Percentiles rank a stretch among this genome's conserved stretches.
Evolutionary conservation across 164 flowering plant species (phyloP).

Genomic region (Kalanchoe fedtschenkoi): DNA sequence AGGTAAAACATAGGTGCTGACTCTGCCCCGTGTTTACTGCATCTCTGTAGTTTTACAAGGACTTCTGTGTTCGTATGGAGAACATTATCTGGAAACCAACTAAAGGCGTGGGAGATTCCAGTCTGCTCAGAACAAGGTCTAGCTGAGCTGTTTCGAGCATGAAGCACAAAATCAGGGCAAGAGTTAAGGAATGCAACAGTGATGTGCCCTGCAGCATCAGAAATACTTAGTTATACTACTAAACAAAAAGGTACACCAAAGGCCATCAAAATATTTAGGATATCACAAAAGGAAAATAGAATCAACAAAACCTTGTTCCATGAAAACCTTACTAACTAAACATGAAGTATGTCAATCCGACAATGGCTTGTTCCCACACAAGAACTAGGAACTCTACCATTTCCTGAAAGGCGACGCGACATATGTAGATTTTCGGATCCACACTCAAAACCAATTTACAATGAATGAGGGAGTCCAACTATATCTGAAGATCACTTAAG

Average conservation of each 20-base stretch:
- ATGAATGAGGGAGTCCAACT: no score
- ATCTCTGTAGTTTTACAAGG: constrained; percentile 60
- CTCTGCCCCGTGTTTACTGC: background rate
- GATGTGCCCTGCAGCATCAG: background rate
- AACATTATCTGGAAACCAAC: constrained; percentile 69
- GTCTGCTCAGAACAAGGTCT: constrained; percentile 33
- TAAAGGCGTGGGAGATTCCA: constrained; percentile 21
- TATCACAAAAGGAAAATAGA: no score
- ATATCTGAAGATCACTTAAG: no score
- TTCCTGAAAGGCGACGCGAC: background rate
- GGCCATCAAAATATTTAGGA: no score
- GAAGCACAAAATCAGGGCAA: constrained; percentile 20
- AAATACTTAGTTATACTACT: no score
- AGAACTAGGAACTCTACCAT: background rate
- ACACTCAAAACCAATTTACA: no score
- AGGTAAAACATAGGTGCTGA: background rate
- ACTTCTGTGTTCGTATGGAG: constrained; percentile 49
- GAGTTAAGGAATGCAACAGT: constrained; percentile 1
- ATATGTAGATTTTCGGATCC: no score
- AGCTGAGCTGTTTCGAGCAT: constrained; percentile 35
- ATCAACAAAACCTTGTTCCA: no score
- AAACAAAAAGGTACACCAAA: no score
- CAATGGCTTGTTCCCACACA: background rate
- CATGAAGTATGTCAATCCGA: background rate
- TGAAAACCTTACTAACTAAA: background rate